A percentile compares a stretch with the other conserved stretches of the same genome.
phyloP scores from a whole-genome alignment of 164 flowering plant species.

The Buxus sempervirens region DNA sequence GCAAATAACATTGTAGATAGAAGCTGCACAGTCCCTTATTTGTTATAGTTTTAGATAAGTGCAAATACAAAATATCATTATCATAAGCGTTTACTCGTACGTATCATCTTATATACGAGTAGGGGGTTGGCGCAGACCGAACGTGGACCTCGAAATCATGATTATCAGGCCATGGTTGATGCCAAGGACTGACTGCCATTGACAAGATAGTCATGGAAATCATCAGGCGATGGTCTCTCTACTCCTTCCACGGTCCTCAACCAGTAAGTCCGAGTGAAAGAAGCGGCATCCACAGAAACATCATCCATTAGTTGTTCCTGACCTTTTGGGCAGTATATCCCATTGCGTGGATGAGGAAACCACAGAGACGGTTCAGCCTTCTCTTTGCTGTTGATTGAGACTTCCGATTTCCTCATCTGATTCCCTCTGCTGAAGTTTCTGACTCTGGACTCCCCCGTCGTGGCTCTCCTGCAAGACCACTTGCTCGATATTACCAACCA shows the following conservation, averaged over 20 bases:
- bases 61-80: too few species aligned
- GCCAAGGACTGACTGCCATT: too few species aligned
- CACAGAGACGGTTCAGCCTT: conserved; percentile 21
- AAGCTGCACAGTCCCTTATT: too few species aligned
- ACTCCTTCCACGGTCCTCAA: conserved; percentile 53
- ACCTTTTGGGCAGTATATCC: conserved; percentile 63
- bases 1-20: too few species aligned
- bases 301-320: conserved; percentile 61
- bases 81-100: too few species aligned
- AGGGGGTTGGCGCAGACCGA: too few species aligned
- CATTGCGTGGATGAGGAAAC: conserved; percentile 67
- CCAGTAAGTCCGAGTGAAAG: conserved; percentile 41
- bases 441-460: background rate
- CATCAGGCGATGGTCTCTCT: conserved; percentile 29
- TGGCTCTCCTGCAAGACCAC: conserved; percentile 15
- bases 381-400: background rate
- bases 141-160: too few species aligned
- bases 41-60: too few species aligned
- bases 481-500: too few species aligned
- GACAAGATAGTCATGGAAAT: too few species aligned
- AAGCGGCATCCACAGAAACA: conserved; percentile 48
- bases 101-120: too few species aligned
- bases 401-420: background rate
- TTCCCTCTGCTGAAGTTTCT: background rate
- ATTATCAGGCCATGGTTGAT: too few species aligned